Conservation (phyloP, 2,329 filamentous ascomycete genomes). For the Trichoderma harzianum region DNA sequence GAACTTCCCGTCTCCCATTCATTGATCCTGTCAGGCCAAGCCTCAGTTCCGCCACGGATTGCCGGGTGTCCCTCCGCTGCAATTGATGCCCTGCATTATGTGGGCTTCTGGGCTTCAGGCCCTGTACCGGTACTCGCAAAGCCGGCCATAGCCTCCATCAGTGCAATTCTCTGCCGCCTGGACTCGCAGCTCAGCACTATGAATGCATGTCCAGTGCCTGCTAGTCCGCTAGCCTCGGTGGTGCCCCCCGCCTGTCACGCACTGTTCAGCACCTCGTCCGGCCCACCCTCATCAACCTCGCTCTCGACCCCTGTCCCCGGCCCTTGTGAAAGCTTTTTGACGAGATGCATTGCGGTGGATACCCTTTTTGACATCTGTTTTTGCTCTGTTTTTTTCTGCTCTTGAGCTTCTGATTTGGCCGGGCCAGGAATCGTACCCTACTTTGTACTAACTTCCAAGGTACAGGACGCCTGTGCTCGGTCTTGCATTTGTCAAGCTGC, state of each 20-base stretch:
- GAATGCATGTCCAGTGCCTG: not conserved
- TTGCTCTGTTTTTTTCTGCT: not conserved
- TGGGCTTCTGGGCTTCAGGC: not conserved
- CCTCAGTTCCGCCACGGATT: too few relatives aligned
- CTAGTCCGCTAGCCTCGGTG: not conserved
- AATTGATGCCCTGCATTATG: too few relatives aligned
- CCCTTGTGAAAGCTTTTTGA: slow-evolving; percentile 14
- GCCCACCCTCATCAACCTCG: not conserved
- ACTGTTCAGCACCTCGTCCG: slow-evolving; percentile 14
- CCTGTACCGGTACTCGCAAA: not conserved
- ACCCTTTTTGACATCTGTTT: slow-evolving; percentile 4
- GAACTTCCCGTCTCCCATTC: not conserved
- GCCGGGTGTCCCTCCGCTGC: too few relatives aligned
- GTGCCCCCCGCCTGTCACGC: slow-evolving; percentile 15
- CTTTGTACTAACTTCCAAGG: not conserved
- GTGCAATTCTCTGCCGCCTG: not conserved
- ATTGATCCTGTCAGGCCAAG: not conserved
- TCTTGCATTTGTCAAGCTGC: not conserved
- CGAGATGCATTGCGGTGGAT: not conserved
- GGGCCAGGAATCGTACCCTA: not conserved
- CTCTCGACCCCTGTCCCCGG: slow-evolving; percentile 9
- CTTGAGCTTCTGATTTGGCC: not conserved
- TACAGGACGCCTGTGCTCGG: not conserved
- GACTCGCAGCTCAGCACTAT: not conserved
- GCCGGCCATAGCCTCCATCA: not conserved